Conservation (phyloP, 169 alveolate genomes). For the Plasmodium coatneyi region DNA sequence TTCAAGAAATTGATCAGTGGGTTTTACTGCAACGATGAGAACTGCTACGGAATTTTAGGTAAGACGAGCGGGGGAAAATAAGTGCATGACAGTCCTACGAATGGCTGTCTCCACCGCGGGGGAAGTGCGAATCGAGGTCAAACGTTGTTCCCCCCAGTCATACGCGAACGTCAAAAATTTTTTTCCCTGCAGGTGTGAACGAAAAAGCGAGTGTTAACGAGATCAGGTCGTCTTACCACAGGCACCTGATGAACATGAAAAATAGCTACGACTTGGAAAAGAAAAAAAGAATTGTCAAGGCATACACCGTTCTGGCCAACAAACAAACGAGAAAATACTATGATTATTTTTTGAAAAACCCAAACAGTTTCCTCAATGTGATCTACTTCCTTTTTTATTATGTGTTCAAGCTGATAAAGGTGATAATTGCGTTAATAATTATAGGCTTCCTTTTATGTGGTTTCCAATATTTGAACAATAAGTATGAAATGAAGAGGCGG, state of each 20-base stretch:
- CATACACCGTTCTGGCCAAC: constrained; percentile 30
- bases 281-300: constrained; percentile 43
- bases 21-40: constrained; percentile 54
- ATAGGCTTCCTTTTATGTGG: constrained; percentile 7
- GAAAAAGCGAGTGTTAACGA: constrained; percentile 10
- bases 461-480: constrained; percentile 36
- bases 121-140: background rate
- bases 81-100: background rate
- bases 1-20: constrained; percentile 24
- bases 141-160: background rate
- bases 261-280: constrained; percentile 5
- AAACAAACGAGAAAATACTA: constrained; percentile 41
- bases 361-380: constrained; percentile 54
- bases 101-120: background rate
- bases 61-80: background rate
- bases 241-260: background rate
- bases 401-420: constrained; percentile 36
- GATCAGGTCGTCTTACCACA: constrained; percentile 9
- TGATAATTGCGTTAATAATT: constrained; percentile 5
- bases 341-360: constrained; percentile 61
- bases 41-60: constrained; percentile 56
- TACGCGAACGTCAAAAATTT: too few species aligned
- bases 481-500: constrained; percentile 17
- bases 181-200: constrained; percentile 1
- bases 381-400: constrained; percentile 10